Evolutionary conservation across 2,329 filamentous ascomycete species (phyloP), one percentile per base, ranked within the genome.

Genomic region (Cladosporium cucumerinum): DNA sequence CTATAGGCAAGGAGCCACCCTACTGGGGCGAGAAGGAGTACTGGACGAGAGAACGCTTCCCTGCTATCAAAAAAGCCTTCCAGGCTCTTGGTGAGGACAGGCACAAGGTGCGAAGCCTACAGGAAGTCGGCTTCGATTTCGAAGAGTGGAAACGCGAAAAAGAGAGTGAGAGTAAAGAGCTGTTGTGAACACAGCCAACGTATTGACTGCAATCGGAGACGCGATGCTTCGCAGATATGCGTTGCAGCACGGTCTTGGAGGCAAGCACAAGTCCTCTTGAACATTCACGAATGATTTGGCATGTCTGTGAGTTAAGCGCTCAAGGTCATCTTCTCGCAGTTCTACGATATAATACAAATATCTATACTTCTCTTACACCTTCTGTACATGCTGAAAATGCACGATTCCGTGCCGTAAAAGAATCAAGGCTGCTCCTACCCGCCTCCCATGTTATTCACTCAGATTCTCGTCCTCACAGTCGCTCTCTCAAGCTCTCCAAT

Each of bases 401-500:
- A 32, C n/a, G n/a, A 46, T 46, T 7, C 23, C n/a, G 39, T 46
- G 39, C 39, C n/a, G 39, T 10, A 46, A 46, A 7, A 43, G 4
- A 11, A 21, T 46, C 5, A 14, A 39, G 39, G n/a, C 39, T 46
- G 7, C n/a, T 21, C 10, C n/a, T 12, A 46, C 39, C n/a, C 21
- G 39, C 39, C 48, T 32, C 30, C 26, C n/a, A 2, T 54, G 6
- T 54, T 32, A 5, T 21, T 25, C 21, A 25, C 32, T 26, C 48
- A 52, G 12, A 64, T 59, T 16, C 62, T 64, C 12, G 49, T 64
- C 62, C 78, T 78, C 66, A 85, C 80, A 65, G 80, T 82, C 46
- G 86, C 85, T 72, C 88, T 87, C 81, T 96, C 92, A 80, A 97
- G 84, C 83, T 97, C 92, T 8, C 92, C 93, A 54, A 97, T 83